Conservation (phyloP, 306 rosid genomes). For the Dryas alaskensis region DNA sequence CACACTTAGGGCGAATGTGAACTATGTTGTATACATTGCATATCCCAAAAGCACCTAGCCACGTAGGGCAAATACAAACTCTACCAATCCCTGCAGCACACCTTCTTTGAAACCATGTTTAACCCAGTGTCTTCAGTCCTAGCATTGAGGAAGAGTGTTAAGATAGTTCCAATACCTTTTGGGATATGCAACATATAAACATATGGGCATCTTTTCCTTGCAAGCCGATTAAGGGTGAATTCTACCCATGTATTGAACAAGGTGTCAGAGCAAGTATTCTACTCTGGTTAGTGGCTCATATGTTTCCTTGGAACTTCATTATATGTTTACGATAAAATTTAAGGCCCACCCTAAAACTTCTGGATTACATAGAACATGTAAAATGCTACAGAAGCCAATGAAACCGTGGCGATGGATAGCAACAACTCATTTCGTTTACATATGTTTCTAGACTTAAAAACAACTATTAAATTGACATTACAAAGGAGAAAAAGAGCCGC, state of each 20-base stretch:
- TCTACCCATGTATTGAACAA: not conserved
- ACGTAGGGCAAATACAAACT: not conserved
- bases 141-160: not conserved
- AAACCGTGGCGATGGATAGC: not conserved
- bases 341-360: not conserved
- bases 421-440: not conserved
- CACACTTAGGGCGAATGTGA: not conserved
- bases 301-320: too few relatives aligned
- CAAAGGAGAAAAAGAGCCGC: conserved; percentile 9
- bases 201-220: not conserved
- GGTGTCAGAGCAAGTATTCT: not conserved
- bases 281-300: too few relatives aligned
- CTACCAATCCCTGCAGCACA: not conserved
- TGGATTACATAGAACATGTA: not conserved
- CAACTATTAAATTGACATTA: not conserved
- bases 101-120: not conserved
- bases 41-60: not conserved
- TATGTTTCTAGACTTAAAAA: not conserved
- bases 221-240: not conserved
- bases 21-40: too few relatives aligned
- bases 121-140: not conserved
- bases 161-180: not conserved
- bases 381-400: not conserved
- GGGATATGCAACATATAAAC: not conserved
- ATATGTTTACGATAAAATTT: not conserved